Percentiles rank a stretch among this genome's conserved stretches.
Evolutionary conservation across 164 flowering plant genomes (phyloP).

Genomic region (Nelumbo lutea): DNA sequence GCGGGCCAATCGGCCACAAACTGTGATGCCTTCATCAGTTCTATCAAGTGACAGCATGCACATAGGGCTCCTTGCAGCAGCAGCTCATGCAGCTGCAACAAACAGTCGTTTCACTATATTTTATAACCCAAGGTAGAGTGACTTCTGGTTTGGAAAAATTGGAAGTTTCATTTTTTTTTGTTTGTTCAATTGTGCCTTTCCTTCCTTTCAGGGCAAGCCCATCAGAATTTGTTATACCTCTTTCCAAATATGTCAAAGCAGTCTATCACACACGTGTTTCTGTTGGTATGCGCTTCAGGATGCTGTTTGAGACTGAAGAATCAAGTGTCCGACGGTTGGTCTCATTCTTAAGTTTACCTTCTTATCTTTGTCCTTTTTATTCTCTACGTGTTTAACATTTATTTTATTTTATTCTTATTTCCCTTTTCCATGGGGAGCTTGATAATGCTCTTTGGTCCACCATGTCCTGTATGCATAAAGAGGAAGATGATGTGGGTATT

Average conservation of each 20-base stretch:
- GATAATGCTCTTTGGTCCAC: not conserved
- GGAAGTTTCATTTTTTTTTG: not conserved
- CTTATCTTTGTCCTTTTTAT: not conserved
- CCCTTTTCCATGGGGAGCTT: not conserved
- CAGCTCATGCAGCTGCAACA: conserved; percentile 96
- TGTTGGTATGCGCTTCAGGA: conserved; percentile 94
- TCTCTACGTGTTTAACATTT: too few species aligned
- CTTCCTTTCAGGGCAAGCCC: conserved; percentile 75
- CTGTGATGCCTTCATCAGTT: conserved; percentile 93
- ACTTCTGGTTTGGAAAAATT: not conserved
- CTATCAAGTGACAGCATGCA: conserved; percentile 97
- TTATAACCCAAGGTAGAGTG: conserved; percentile 78
- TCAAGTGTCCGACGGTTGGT: conserved; percentile 86
- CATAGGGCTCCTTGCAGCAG: conserved; percentile 93
- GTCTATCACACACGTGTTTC: conserved; percentile 89
- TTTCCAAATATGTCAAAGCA: conserved; percentile 74
- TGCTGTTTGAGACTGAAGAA: conserved; percentile 93
- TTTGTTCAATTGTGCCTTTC: not conserved
- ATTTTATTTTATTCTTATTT: too few species aligned
- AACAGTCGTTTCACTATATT: conserved; percentile 89
- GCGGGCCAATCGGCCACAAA: conserved; percentile 83
- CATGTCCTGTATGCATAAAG: not conserved
- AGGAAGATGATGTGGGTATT: not conserved
- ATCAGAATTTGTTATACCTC: conserved; percentile 83
- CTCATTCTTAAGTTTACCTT: not conserved